These are phyloP conservation scores for Carex parvula DNA, from an alignment of 176 grass and related monocot species.

Conservation along the genomic window DNA sequence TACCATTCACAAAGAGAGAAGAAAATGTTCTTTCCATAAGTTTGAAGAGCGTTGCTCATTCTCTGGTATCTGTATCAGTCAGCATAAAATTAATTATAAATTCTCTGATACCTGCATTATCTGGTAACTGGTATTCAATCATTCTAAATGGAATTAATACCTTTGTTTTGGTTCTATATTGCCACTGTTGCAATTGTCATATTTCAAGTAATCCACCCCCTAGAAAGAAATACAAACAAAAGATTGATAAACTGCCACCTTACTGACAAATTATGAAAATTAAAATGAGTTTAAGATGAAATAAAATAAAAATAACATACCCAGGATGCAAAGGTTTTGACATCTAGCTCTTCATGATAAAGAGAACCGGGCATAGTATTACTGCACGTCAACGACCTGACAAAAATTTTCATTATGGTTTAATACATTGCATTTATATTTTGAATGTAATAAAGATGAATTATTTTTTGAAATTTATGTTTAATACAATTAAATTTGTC, in stretches of 20 bases:
- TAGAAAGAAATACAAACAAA: constrained; percentile 16
- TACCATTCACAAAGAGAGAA: constrained; percentile 95
- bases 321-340: constrained; percentile 77
- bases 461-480: not conserved
- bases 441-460: not conserved
- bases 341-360: constrained; percentile 80
- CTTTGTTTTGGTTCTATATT: constrained; percentile 48
- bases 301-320: constrained; percentile 31
- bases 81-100: not conserved
- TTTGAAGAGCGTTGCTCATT: constrained; percentile 75
- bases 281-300: not conserved
- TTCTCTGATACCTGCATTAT: not conserved
- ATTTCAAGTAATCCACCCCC: constrained; percentile 95
- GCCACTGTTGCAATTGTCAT: constrained; percentile 77
- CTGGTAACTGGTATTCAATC: not conserved
- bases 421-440: not conserved
- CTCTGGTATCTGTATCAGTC: constrained; percentile 54
- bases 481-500: not conserved
- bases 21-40: constrained; percentile 70
- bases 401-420: not conserved
- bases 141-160: constrained; percentile 31
- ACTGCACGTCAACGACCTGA: constrained; percentile 72
- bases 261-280: not conserved
- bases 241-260: not conserved
- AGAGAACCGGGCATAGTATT: constrained; percentile 79